A percentile compares a stretch with the other conserved stretches of the same genome.
Evolutionary conservation across 1,139 yeast species (phyloP).

Genomic region (Geotrichum cucujoidarum): DNA sequence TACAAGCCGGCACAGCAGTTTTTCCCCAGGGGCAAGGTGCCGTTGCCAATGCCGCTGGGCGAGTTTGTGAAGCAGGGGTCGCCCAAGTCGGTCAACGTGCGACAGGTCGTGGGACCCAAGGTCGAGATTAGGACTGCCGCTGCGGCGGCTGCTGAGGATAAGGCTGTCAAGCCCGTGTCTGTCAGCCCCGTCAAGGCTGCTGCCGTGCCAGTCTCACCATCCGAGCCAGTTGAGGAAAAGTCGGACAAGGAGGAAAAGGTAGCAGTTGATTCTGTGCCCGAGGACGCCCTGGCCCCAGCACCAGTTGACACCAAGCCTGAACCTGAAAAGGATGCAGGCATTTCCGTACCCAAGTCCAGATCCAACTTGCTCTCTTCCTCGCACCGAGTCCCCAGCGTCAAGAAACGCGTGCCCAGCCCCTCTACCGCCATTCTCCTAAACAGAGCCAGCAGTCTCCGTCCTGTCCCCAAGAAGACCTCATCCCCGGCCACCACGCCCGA

Average conservation of each 20-base stretch:
- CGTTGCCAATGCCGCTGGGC: slow-evolving; percentile 15
- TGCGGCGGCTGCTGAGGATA: too few species aligned
- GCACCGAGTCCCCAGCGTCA: too few species aligned
- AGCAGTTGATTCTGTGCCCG: too few species aligned
- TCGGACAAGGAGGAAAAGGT: too few species aligned
- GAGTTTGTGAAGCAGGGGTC: slow-evolving; percentile 4
- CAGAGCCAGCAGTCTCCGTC: slow-evolving; percentile 12
- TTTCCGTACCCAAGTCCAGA: background rate
- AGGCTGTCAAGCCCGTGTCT: too few species aligned
- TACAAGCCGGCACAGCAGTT: background rate
- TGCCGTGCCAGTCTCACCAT: too few species aligned
- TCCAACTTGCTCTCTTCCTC: background rate
- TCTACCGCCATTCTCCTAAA: slow-evolving; percentile 15
- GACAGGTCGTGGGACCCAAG: background rate
- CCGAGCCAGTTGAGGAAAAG: too few species aligned
- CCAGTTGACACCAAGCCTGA: background rate
- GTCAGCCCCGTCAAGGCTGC: too few species aligned
- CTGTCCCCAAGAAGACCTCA: slow-evolving; percentile 6
- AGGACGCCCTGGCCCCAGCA: background rate
- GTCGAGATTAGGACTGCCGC: background rate
- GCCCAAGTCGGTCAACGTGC: slow-evolving; percentile 3
- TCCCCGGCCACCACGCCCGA: slow-evolving; percentile 22
- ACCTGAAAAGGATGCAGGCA: background rate
- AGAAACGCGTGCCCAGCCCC: slow-evolving; percentile 20
- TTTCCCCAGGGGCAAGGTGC: slow-evolving; percentile 16